Evolutionary conservation across 1,284 basidiomycete genomes (phyloP).

Genomic region (Irpex sp.): DNA sequence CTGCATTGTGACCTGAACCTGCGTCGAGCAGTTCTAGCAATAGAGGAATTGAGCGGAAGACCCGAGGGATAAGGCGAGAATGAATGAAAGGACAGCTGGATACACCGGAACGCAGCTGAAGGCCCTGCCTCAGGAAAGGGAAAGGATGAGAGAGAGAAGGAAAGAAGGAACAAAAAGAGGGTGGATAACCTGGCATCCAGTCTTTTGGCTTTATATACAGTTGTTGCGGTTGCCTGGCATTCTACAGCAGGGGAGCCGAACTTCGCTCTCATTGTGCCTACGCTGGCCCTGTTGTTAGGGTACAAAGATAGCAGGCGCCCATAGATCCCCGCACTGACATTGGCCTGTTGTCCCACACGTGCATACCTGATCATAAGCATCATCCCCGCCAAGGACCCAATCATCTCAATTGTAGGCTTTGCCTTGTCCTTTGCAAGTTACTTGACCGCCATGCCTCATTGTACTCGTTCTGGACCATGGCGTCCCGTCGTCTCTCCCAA

Average conservation of each 20-base stretch:
- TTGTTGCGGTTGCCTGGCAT: neutral
- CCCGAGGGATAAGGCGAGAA: slow-evolving; percentile 13
- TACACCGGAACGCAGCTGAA: slow-evolving; percentile 19
- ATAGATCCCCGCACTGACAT: neutral
- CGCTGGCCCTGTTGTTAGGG: neutral
- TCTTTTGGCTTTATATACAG: slow-evolving; percentile 5
- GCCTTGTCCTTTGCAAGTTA: too few relatives aligned
- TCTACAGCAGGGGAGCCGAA: neutral
- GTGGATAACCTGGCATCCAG: neutral
- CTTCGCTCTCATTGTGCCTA: neutral
- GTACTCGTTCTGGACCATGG: too few relatives aligned
- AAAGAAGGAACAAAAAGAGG: slow-evolving; percentile 10
- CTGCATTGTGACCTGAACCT: slow-evolving; percentile 40
- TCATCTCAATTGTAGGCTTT: too few relatives aligned
- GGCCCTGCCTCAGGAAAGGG: slow-evolving; percentile 27
- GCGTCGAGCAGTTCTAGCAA: slow-evolving; percentile 25
- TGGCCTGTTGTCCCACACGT: neutral
- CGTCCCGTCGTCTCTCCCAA: too few relatives aligned
- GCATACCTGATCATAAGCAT: neutral
- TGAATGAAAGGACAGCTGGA: slow-evolving; percentile 22
- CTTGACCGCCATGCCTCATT: too few relatives aligned
- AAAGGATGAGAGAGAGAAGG: slow-evolving; percentile 18
- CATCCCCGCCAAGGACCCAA: neutral
- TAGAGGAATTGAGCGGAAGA: slow-evolving; percentile 17
- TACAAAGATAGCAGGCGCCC: neutral